These are phyloP conservation scores for Pleurotus platypus DNA, from an alignment of 768 basidiomycete genomes.

Conservation along the genomic window DNA sequence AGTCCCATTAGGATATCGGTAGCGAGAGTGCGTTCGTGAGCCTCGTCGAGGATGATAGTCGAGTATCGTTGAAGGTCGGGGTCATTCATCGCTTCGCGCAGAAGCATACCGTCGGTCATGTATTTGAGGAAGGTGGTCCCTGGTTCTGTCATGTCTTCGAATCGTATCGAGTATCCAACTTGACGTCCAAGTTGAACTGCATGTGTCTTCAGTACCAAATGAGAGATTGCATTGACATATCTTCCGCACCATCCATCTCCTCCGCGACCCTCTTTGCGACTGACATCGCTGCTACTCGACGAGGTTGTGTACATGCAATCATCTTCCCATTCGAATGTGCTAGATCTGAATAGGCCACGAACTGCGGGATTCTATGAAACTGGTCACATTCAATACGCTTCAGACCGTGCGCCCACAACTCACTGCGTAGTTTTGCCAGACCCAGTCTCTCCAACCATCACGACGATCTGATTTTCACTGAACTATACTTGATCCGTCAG, in stretches of 20 bases:
- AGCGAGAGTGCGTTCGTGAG: conserved; percentile 95
- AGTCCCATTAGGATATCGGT: conserved; percentile 99
- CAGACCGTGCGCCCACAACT: conserved; percentile 23
- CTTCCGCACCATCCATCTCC: conserved; percentile 88
- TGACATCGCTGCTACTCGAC: conserved; percentile 96
- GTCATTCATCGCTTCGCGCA: conserved; percentile 99
- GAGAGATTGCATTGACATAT: too few species aligned
- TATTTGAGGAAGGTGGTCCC: conserved; percentile 96
- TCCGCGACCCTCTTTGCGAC: conserved; percentile 98
- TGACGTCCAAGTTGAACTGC: conserved; percentile 88
- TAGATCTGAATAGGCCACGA: conserved; percentile 89
- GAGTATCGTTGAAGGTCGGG: conserved; percentile 85
- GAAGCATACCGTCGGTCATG: conserved; percentile 99
- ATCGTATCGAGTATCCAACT: conserved; percentile 97
- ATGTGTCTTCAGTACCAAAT: not conserved
- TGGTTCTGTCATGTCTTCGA: conserved; percentile 92
- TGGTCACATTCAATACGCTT: not conserved
- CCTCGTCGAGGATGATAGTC: conserved; percentile 98
- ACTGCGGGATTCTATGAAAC: conserved; percentile 82
- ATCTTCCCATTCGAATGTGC: conserved; percentile 88
- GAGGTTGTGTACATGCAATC: conserved; percentile 95
- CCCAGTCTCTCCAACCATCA: conserved; percentile 93
- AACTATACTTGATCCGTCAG: conserved; percentile 38
- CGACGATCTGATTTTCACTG: conserved; percentile 75
- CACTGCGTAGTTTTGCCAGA: conserved; percentile 96